Evolutionary conservation across 2,329 filamentous ascomycete genomes (phyloP), one percentile per base, ranked within the genome.

Genomic region (Penicillium sp.): DNA sequence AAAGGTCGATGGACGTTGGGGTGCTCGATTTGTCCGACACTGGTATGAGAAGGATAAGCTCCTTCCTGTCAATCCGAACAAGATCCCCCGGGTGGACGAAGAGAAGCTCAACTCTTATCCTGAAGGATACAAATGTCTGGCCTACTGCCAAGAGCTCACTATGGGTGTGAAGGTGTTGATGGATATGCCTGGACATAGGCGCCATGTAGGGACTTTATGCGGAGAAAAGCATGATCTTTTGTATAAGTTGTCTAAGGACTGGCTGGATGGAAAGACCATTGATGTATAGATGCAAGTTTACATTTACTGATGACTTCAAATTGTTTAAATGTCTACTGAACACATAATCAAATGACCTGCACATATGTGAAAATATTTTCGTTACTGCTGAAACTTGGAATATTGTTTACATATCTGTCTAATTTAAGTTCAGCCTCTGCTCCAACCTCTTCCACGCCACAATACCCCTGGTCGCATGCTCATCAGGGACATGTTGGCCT

Each of bases 1-100:
- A 50, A 78, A 77, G 61, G 54, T 67, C 2, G 67, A 75, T 25
- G 72, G 65, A 1, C 62, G 71, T n/a, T 82, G 80, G 79, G 71
- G 73, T 5, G 78, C 79, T 1, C 66, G 70, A 2, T 78, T 77
- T 50, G 79, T 81, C 26, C 66, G 77, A 4, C 79, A 80, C 61
- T 82, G 77, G 74, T 83, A 83, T 58, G 81, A 82, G 67, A 83
- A 82, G 71, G 80, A 82, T 65, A 83, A 83, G 66, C 60, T 83
- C 44, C 72, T 80, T 53, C 73, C 72, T 7, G 77, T 79, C 1
- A 75, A 81, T 57, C 78, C 79, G 1, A 69, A 67, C 5, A 75
- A 72, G 51, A 66, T 80, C 13, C 80, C 80, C 0, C 50, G 56
- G 6, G 55, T 82, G 2, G 74, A 81, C 57, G 72, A 77, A 39